phyloP scores from a whole-genome alignment of 2,329 filamentous ascomycete species.

The Fusarium circinatum region DNA sequence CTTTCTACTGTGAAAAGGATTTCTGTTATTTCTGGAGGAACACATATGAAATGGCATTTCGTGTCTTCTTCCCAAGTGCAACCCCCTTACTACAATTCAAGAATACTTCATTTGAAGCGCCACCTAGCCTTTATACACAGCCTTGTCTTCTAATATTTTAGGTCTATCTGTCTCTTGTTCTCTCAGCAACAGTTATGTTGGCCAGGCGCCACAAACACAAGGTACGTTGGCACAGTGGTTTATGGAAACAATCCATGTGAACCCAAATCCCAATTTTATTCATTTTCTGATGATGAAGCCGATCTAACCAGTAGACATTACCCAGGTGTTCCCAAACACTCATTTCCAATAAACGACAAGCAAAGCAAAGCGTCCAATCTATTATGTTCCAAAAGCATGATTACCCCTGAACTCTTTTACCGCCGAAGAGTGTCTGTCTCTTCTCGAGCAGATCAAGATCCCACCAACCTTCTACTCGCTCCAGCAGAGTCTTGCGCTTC shows the following conservation, averaged over 20 bases:
- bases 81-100: not conserved
- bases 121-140: too few relatives aligned
- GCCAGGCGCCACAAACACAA: not conserved
- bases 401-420: constrained; percentile 29
- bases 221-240: not conserved
- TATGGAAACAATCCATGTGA: constrained; percentile 14
- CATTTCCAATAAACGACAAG: constrained; percentile 13
- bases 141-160: not conserved
- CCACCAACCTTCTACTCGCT: constrained; percentile 65
- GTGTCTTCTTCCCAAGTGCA: not conserved
- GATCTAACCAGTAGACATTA: constrained; percentile 48
- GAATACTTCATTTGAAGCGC: not conserved
- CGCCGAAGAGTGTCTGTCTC: constrained; percentile 51
- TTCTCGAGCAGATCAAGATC: constrained; percentile 61
- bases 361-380: constrained; percentile 26
- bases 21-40: not conserved
- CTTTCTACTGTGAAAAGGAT: not conserved
- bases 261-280: constrained; percentile 27
- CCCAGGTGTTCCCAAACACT: constrained; percentile 17
- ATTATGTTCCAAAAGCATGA: constrained; percentile 23
- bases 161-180: not conserved
- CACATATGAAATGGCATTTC: not conserved
- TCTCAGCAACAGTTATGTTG: not conserved
- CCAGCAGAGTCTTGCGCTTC: constrained; percentile 59
- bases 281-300: constrained; percentile 26